Percentiles rank a stretch among this genome's conserved stretches.
These are phyloP conservation scores for Akanthomyces lecanii DNA, from an alignment of 2,329 filamentous ascomycete genomes.

Conservation along the genomic window DNA sequence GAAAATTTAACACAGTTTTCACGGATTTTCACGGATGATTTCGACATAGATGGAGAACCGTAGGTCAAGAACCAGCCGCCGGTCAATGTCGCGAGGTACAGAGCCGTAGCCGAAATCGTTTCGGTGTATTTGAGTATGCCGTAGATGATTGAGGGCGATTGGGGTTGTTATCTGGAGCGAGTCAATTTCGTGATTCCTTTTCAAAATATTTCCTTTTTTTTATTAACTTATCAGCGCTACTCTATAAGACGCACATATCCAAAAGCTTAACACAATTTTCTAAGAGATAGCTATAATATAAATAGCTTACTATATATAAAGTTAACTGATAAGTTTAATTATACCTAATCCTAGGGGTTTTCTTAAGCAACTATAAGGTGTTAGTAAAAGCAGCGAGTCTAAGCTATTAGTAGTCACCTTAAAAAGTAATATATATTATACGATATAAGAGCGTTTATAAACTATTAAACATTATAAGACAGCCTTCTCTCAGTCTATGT, in stretches of 20 bases:
- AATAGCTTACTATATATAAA: conserved; percentile 27
- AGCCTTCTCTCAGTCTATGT: no score
- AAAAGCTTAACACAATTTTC: conserved; percentile 53
- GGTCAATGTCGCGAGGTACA: no score
- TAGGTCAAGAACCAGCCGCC: no score
- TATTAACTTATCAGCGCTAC: conserved; percentile 58
- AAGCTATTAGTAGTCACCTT: background rate
- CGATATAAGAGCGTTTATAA: no score
- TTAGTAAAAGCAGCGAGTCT: background rate
- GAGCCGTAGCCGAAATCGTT: no score
- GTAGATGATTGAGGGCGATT: background rate
- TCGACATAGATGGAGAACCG: no score
- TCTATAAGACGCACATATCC: conserved; percentile 50
- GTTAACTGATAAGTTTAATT: conserved; percentile 2
- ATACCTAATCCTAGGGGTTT: background rate
- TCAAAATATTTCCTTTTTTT: conserved; percentile 48
- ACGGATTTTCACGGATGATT: no score
- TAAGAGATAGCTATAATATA: conserved; percentile 53
- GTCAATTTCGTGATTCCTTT: conserved; percentile 44
- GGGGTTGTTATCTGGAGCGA: conserved; percentile 31
- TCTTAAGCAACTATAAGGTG: conserved; percentile 13
- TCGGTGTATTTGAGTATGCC: no score
- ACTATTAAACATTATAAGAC: no score
- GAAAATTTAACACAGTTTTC: no score
- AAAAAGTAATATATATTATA: no score